phyloP scores from a whole-genome alignment of 2,329 filamentous ascomycete genomes.

The Venturia effusa region DNA sequence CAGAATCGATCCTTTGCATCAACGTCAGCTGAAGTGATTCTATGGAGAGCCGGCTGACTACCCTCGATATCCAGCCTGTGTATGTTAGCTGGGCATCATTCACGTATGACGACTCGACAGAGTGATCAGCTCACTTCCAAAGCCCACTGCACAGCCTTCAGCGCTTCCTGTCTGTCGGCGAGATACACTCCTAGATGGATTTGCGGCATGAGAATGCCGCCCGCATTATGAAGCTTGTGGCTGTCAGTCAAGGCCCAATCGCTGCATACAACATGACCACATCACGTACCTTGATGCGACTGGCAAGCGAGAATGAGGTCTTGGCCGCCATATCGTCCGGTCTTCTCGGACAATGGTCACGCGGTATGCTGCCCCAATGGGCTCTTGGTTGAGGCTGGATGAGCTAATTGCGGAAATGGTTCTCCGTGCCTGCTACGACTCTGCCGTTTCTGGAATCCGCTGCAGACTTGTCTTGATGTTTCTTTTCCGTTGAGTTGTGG shows the following conservation, averaged over 20 bases:
- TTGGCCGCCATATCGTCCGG: constrained; percentile 20
- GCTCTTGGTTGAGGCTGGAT: not conserved
- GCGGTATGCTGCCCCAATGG: not conserved
- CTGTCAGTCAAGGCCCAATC: not conserved
- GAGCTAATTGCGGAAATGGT: not conserved
- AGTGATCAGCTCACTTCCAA: constrained; percentile 39
- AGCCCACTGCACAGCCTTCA: constrained; percentile 45
- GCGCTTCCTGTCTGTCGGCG: constrained; percentile 52
- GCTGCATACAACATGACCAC: not conserved
- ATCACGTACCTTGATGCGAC: constrained; percentile 28
- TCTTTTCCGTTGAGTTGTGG: not conserved
- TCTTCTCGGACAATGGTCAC: constrained; percentile 13
- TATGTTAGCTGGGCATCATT: not conserved
- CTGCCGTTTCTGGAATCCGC: not conserved
- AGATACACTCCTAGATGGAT: constrained; percentile 67
- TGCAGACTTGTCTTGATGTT: not conserved
- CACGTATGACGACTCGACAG: not conserved
- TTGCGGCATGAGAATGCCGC: constrained; percentile 52
- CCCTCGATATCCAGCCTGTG: constrained; percentile 35
- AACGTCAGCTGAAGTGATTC: constrained; percentile 16
- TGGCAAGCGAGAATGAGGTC: constrained; percentile 30
- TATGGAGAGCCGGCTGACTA: constrained; percentile 16
- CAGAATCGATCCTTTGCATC: constrained; percentile 40
- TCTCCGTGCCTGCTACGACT: not conserved
- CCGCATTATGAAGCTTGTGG: constrained; percentile 41